Evolutionary conservation across 1,284 basidiomycete genomes (phyloP), one percentile per base, ranked within the genome.

Genomic region (Apiotrichum montevideense): DNA sequence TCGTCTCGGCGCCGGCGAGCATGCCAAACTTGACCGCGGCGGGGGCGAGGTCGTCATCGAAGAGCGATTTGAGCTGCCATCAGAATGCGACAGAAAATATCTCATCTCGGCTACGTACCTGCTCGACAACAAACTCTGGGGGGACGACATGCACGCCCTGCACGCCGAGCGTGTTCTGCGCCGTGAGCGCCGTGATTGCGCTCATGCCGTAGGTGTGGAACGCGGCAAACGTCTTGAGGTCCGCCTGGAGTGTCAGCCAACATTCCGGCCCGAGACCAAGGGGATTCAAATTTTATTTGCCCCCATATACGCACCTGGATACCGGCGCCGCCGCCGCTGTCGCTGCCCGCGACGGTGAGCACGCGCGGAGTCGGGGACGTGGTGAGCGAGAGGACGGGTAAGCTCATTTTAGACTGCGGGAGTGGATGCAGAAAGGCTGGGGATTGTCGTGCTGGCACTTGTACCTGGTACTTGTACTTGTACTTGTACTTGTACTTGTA

Each of bases 131-230:
- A 67, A 91, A 91, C 6, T 80, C 80, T 0, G 86, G 80, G 0
- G 87, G 85, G 1, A 81, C 71, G 2, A 83, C 78, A 62, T 87
- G 83, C 0, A 91, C 80, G 1, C 75, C 86, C 59, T 88, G 84
- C 0, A 97, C 92, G 4, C 91, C 92, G 0, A 76, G 80, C 0
- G 93, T 96, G 72, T 96, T 96, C 72, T 98, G 94, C 0, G 93
- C 89, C 0, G 90, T 94, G 47, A 97, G 74, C 0, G 91, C 92
- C 0, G 94, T 96, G 54, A 95, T 78, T 4, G 85, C 90, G 56
- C 85, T 88, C n/a, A 88, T 82, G 15, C 90, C 94, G 69, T 93
- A 96, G 65, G 87, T 88, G 35, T 81, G 81, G 34, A 88, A 82
- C 0, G 89, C 85, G 2, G 87, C 84, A 63, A 90, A 87, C 1